Base-by-base conservation (phyloP, 352 stramenopile species). In the Phytopythium litorale region DNA sequence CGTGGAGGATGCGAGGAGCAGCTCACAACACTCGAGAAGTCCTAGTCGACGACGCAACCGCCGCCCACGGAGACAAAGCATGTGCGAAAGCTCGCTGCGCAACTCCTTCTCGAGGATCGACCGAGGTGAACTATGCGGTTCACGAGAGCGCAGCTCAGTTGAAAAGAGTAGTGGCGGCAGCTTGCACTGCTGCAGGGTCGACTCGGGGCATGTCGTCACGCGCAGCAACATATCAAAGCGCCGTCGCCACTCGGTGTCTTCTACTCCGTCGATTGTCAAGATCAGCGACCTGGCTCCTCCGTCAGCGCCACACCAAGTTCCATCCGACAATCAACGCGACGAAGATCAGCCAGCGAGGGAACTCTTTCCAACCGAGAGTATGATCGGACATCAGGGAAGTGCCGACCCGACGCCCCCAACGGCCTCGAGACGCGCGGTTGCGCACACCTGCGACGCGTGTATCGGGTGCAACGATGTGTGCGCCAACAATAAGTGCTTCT, bases 401-500 rank as follows among this genome's bases (percentile, higher is more conserved):
- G 51, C 51, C 18, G 51, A 57, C 18, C 51, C 32, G 6, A 45
- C 18, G 19, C 32, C 51, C 4, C 51, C 15, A 23, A 40, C 51
- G 15, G 51, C 32, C 8, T 57, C 51, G 21, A 37, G 51, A 45
- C 51, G 71, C 23, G 58, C 64, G 3, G 65, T 53, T 5, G 62
- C 75, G 0, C 76, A 84, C 51, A 70, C 71, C 33, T 92, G 83
- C 19, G 75, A 92, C 56, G 83, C 83, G n/a, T 92, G 83, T 63
- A 87, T 91, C 23, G 71, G 76, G 56, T 92, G 83, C 65, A 92
- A 92, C 55, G 83, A 92, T 35, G 79, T 92, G 7, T 92, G 81
- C 64, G 64, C 64, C 12, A 82, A 78, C 53, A 63, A 79, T 21
- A 65, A 64, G 38, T 92, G 83, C 32, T 89, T 91, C 58, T 87